phyloP scores from a whole-genome alignment of 345 rosid genomes.

The Hirschfeldia incana region DNA sequence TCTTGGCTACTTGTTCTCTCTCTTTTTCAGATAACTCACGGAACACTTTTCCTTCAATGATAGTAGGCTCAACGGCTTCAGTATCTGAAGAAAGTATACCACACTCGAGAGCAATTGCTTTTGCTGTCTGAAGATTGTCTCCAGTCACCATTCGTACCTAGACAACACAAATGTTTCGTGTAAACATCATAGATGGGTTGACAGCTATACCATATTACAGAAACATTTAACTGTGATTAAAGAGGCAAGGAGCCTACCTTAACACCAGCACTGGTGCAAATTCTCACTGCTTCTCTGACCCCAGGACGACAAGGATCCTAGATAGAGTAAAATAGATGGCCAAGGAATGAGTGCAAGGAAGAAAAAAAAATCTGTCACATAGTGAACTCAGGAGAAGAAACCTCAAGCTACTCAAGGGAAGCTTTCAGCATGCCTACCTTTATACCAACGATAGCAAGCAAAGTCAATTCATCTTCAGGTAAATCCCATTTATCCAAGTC shows the following conservation, averaged over 20 bases:
- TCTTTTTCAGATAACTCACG: slow-evolving; percentile 80
- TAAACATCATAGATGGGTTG: neutral
- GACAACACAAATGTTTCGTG: neutral
- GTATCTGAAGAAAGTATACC: slow-evolving; percentile 74
- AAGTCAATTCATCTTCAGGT: slow-evolving; percentile 88
- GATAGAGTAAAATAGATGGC: too few species aligned
- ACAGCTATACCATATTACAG: neutral
- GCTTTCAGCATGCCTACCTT: slow-evolving; percentile 53
- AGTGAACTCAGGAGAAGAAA: neutral
- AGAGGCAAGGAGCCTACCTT: slow-evolving; percentile 53
- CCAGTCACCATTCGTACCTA: slow-evolving; percentile 99
- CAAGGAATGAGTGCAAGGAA: neutral
- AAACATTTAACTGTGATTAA: neutral
- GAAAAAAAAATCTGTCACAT: neutral
- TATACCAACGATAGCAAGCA: slow-evolving; percentile 93
- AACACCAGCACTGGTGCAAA: slow-evolving; percentile 84
- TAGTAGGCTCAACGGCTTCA: slow-evolving; percentile 53
- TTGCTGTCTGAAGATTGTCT: slow-evolving; percentile 94
- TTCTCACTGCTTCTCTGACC: slow-evolving; percentile 75
- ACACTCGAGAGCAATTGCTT: slow-evolving; percentile 94
- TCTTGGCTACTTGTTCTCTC: slow-evolving; percentile 74
- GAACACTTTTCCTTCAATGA: slow-evolving; percentile 89
- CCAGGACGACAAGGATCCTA: slow-evolving; percentile 98
- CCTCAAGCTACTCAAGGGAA: neutral
- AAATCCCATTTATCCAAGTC: slow-evolving; percentile 66